Conservation (phyloP, 1,139 yeast species). For the Wickerhamiella infanticola region DNA sequence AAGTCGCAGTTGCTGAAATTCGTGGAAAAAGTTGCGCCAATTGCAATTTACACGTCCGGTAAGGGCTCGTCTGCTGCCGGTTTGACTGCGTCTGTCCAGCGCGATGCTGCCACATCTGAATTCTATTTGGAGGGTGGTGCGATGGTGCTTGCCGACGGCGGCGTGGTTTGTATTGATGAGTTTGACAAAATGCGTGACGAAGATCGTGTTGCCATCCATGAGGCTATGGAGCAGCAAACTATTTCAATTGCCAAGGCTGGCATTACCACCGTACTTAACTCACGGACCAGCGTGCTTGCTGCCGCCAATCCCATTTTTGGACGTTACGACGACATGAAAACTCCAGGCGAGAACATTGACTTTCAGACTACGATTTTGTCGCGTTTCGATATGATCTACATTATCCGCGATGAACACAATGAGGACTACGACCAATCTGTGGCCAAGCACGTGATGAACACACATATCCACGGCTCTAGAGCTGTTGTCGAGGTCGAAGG, state of each 20-base stretch:
- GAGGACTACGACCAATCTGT: slow-evolving; percentile 73
- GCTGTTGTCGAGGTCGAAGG: slow-evolving; percentile 49
- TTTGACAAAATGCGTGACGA: slow-evolving; percentile 99
- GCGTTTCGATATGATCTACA: slow-evolving; percentile 96
- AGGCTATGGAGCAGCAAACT: slow-evolving; percentile 99
- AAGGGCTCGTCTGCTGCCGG: slow-evolving; percentile 99
- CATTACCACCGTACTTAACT: slow-evolving; percentile 86
- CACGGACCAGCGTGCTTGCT: slow-evolving; percentile 90
- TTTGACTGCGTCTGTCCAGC: slow-evolving; percentile 92
- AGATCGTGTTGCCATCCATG: slow-evolving; percentile 97
- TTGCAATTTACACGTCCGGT: slow-evolving; percentile 93
- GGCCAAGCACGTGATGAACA: slow-evolving; percentile 89
- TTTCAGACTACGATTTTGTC: slow-evolving; percentile 94
- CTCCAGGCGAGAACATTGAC: slow-evolving; percentile 96
- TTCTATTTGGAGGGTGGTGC: slow-evolving; percentile 98
- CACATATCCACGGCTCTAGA: slow-evolving; percentile 65
- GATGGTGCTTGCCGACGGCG: slow-evolving; percentile 98
- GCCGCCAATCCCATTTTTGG: slow-evolving; percentile 98
- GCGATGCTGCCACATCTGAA: slow-evolving; percentile 77
- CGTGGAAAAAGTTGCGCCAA: slow-evolving; percentile 89
- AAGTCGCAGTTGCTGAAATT: slow-evolving; percentile 89
- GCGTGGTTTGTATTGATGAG: slow-evolving; percentile 97
- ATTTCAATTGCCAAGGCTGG: slow-evolving; percentile 99
- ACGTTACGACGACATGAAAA: slow-evolving; percentile 84
- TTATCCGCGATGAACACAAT: slow-evolving; percentile 90